Base-by-base conservation (phyloP, 208 protist genomes). In the Trypanosoma vivax region DNA sequence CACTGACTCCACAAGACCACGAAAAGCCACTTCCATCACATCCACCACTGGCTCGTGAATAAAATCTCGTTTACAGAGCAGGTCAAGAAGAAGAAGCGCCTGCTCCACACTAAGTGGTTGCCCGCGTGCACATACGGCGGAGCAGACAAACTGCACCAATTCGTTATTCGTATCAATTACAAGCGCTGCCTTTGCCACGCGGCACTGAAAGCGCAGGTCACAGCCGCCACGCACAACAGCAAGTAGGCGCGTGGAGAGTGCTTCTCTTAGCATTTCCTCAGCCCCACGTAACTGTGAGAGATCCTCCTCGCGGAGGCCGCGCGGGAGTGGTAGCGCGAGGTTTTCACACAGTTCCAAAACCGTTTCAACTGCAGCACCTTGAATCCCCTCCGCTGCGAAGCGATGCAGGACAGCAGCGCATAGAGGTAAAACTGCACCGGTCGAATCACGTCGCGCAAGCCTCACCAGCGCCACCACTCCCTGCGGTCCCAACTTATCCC, bases 21-120 rank as follows among this genome's bases (percentile, higher is more conserved):
- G 31, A n/a, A 79, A 25, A 3, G 51, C 13, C 6, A 28, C 42
- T 4, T 65, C 73, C 21, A 88, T 46, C 7, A 38, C 16, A 40
- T 88, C 80, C 43, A 81, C 37, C 14, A 88, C 68, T 9, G 50
- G 55, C 38, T 84, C 76, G 37, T 70, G 37, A 14, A 73, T 41
- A 21, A 56, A 52, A 14, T 71, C 51, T 28, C 61, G n/a, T 54
- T 66, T 50, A 11, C 19, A 19, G 13, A 58, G 19, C 50, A 46
- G 48, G 21, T 72, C 50, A 19, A 63, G 25, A 9, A 53, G 28
- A 2, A 24, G 16, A 11, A 72, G 29, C 31, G 50, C 50, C 18
- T 59, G 45, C 13, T 50, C n/a, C 10, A 48, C 33, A 0, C 21
- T 38, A 19, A 56, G 29, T 30, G 21, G n/a, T n/a, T n/a, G 16